Percentiles rank a stretch among this genome's conserved stretches.
Evolutionary conservation across 1,284 basidiomycete genomes (phyloP).

Genomic region (Meira miltonrushii): DNA sequence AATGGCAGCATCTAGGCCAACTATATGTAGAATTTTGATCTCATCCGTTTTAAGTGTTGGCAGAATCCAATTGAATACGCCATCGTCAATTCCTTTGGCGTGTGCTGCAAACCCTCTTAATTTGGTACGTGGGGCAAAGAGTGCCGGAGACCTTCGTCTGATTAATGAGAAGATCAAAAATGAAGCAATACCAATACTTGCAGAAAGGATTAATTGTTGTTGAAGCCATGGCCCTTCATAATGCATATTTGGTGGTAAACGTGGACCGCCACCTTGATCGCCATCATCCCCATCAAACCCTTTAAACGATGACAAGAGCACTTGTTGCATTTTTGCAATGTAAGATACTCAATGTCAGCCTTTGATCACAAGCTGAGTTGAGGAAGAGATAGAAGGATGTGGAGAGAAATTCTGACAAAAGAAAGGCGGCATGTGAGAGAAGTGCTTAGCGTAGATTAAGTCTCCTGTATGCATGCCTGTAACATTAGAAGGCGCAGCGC

Average conservation of each 20-base stretch:
- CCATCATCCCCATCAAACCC: background rate
- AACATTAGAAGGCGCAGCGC: too few species aligned
- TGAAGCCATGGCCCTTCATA: slow-evolving; percentile 75
- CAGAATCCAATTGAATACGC: slow-evolving; percentile 89
- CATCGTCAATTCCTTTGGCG: slow-evolving; percentile 67
- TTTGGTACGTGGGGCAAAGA: slow-evolving; percentile 87
- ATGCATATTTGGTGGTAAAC: background rate
- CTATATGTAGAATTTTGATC: slow-evolving; percentile 89
- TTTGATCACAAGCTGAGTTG: too few species aligned
- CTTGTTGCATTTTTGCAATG: background rate
- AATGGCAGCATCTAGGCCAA: slow-evolving; percentile 91
- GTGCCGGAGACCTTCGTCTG: slow-evolving; percentile 76
- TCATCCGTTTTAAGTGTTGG: slow-evolving; percentile 86
- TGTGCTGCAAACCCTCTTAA: slow-evolving; percentile 90
- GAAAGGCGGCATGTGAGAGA: too few species aligned
- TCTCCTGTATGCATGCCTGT: too few species aligned
- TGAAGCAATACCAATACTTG: slow-evolving; percentile 69
- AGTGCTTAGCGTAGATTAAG: too few species aligned
- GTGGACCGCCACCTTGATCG: background rate
- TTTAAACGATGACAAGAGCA: background rate
- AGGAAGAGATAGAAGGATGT: too few species aligned
- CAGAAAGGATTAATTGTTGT: slow-evolving; percentile 78
- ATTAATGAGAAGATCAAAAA: slow-evolving; percentile 84
- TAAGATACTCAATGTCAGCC: background rate
- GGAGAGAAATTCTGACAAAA: too few species aligned